A percentile compares a stretch with the other conserved stretches of the same genome.
phyloP scores from a whole-genome alignment of 1,284 basidiomycete genomes.

The Phylloboletellus chloephorus region DNA sequence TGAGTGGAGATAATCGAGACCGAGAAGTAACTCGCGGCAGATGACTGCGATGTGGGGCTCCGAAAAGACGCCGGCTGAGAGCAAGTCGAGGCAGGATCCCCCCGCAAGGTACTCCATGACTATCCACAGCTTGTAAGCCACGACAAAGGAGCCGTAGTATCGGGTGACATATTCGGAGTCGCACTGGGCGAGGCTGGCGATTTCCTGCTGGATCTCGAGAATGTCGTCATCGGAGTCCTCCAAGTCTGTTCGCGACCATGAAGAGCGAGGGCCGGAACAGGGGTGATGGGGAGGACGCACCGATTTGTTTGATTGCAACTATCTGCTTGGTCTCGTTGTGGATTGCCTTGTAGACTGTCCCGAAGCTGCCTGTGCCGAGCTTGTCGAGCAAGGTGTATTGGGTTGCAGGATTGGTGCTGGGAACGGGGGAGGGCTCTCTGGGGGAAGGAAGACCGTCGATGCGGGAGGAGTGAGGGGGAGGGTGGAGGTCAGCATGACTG shows the following conservation, averaged over 20 bases:
- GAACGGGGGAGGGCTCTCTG: slow-evolving; percentile 63
- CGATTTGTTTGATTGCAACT: slow-evolving; percentile 98
- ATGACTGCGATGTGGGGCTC: slow-evolving; percentile 94
- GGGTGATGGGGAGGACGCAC: slow-evolving; percentile 40
- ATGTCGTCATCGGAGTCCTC: slow-evolving; percentile 94
- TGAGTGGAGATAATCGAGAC: slow-evolving; percentile 90
- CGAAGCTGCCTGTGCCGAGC: slow-evolving; percentile 96
- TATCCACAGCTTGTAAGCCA: slow-evolving; percentile 98
- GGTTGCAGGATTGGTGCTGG: slow-evolving; percentile 73
- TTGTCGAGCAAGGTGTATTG: slow-evolving; percentile 94
- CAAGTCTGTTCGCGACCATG: slow-evolving; percentile 47
- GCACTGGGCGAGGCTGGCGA: slow-evolving; percentile 91
- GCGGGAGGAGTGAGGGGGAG: slow-evolving; percentile 40
- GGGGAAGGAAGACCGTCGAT: slow-evolving; percentile 38
- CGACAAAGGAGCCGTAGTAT: slow-evolving; percentile 96
- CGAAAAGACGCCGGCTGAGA: slow-evolving; percentile 86
- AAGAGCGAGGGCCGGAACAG: slow-evolving; percentile 5
- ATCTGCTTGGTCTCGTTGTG: slow-evolving; percentile 91
- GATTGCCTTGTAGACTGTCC: slow-evolving; percentile 94
- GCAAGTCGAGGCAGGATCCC: slow-evolving; percentile 93
- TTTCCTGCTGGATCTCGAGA: slow-evolving; percentile 96
- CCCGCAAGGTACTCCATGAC: slow-evolving; percentile 99
- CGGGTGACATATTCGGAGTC: slow-evolving; percentile 94
- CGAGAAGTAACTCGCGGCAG: slow-evolving; percentile 89
- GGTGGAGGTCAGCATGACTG: slow-evolving; percentile 38